phyloP scores from a whole-genome alignment of 2,329 filamentous ascomycete genomes.

The Fusarium papillatum region DNA sequence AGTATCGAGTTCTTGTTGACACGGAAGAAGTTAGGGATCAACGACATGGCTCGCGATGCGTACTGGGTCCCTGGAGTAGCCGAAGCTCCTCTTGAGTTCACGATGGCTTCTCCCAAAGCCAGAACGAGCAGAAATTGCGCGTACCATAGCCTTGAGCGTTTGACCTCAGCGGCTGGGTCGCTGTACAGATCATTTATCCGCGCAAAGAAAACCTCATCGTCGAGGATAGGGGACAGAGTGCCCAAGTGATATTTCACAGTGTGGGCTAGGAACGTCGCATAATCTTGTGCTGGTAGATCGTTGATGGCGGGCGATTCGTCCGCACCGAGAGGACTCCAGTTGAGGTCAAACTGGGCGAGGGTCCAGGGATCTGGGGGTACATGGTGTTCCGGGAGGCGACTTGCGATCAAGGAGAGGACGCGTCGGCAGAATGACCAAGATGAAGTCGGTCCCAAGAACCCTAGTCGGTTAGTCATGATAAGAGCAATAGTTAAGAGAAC shows the following conservation, averaged over 20 bases:
- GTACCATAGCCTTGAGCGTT: neutral
- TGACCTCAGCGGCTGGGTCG: neutral
- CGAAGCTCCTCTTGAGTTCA: neutral
- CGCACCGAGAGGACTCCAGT: neutral
- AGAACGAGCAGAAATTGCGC: neutral
- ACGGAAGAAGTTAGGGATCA: neutral
- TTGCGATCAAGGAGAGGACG: neutral
- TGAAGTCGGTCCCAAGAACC: neutral
- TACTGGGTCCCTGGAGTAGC: neutral
- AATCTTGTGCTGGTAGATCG: neutral
- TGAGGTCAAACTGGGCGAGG: neutral
- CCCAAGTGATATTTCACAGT: neutral
- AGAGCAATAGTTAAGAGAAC: rapidly evolving
- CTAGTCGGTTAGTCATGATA: neutral
- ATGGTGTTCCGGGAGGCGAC: neutral
- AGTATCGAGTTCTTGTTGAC: neutral
- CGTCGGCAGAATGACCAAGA: neutral
- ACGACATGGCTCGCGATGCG: neutral
- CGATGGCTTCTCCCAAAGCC: neutral
- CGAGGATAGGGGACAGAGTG: neutral
- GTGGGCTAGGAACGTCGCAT: neutral
- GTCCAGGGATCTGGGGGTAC: neutral
- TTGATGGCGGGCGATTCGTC: neutral
- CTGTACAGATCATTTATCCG: neutral
- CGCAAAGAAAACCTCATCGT: neutral